Evolutionary conservation across 768 basidiomycete species (phyloP), one percentile per base, ranked within the genome.

Genomic region (Xerocomellus amylosporus): DNA sequence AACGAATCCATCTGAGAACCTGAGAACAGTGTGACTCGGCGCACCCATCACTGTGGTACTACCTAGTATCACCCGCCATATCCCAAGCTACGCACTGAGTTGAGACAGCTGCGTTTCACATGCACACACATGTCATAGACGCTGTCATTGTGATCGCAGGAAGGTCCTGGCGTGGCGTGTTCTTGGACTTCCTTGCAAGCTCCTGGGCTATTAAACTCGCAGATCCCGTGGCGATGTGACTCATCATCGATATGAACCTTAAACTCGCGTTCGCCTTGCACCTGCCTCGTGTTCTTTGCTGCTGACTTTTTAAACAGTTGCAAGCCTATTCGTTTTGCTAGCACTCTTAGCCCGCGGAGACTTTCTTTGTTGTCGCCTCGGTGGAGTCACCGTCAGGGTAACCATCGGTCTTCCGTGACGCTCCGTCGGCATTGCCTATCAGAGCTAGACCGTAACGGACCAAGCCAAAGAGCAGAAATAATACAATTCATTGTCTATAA

Each of bases 221-320:
- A 33, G 43, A 43, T 50, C 47, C 15, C 8, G 17, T 30, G 4
- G 33, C 34, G 49, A 53, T 20, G 34, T 53, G 49, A 20, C 20
- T 20, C 36, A 39, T 53, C 52, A 15, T n/a, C 22, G 38, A 42
- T 20, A 34, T 33, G 24, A 54, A 38, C 20, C 12, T 51, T 50
- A 20, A 50, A 38, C 19, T 12, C 54, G 54, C 42, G 54, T 47
- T 46, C 14, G 36, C 54, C 54, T 56, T 26, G 54, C 61, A 19
- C 13, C 8, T 4, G 9, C 60, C 60, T 50, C 60, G 61, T 61
- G 51, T 44, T 40, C 33, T 41, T 22, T 36, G 26, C 15, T 28
- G 17, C 51, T 42, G 19, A 28, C 40, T 42, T n/a, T 31, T 20
- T n/a, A 17, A 22, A 31, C 2, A 26, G 14, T 15, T 49, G 31